Conservation (phyloP, 78 protist genomes). For the Chrysochromulina tobinii region DNA sequence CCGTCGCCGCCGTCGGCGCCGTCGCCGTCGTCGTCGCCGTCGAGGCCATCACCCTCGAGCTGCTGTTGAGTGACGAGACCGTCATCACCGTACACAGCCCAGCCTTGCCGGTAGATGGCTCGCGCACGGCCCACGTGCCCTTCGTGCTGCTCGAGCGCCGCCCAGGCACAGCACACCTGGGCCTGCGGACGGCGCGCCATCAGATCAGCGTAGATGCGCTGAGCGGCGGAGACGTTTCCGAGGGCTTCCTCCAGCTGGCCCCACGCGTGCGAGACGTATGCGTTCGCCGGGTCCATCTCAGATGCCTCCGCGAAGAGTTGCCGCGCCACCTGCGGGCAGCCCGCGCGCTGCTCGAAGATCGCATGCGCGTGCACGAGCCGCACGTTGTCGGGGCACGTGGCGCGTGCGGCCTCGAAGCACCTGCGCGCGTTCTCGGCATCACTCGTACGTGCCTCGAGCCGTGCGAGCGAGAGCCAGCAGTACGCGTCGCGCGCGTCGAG, state of each 20-base stretch:
- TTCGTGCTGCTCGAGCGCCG: constrained; percentile 11
- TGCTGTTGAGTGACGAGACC: background rate
- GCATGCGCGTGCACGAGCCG: background rate
- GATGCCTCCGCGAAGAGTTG: background rate
- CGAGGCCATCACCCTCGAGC: too few relatives aligned
- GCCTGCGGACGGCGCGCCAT: background rate
- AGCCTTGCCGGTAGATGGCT: background rate
- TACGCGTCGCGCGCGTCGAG: constrained; percentile 3
- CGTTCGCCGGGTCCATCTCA: background rate
- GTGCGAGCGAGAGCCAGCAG: background rate
- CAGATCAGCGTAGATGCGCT: background rate
- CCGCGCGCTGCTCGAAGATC: background rate
- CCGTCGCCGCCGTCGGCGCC: background rate
- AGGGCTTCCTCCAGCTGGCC: background rate
- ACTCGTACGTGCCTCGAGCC: background rate
- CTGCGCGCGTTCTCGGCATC: background rate
- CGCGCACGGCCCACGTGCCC: background rate
- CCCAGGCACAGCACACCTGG: background rate
- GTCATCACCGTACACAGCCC: background rate
- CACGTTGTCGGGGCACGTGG: background rate
- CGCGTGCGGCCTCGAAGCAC: background rate
- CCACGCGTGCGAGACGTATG: background rate
- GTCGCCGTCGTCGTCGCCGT: background rate
- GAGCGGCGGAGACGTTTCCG: background rate
- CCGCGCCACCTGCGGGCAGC: background rate